These are phyloP conservation scores for Pestalotiopsis sp. DNA, from an alignment of 2,329 filamentous ascomycete species.

Conservation along the genomic window DNA sequence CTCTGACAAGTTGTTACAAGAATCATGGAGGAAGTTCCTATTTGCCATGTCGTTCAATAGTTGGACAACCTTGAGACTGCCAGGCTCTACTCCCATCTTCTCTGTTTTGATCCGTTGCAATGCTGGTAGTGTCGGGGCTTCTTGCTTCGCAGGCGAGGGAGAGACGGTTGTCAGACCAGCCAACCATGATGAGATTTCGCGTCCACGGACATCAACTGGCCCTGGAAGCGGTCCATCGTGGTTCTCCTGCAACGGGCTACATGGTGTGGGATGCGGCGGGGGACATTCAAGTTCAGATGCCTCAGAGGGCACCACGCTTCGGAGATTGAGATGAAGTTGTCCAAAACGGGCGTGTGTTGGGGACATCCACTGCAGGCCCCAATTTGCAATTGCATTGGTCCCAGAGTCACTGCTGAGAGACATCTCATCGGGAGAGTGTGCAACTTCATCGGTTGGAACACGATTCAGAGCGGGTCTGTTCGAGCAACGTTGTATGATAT, in stretches of 20 bases:
- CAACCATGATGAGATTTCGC: neutral
- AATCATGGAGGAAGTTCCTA: neutral
- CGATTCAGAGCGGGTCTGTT: neutral
- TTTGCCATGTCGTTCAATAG: neutral
- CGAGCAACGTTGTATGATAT: neutral
- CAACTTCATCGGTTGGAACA: neutral
- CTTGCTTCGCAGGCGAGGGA: neutral
- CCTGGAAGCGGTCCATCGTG: neutral
- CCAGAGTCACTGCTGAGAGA: neutral
- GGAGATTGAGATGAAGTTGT: neutral
- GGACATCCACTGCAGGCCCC: neutral
- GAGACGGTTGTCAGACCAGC: neutral
- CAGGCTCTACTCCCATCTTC: neutral
- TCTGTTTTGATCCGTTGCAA: neutral
- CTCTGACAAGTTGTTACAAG: neutral
- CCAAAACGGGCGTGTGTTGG: neutral
- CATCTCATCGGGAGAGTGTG: neutral
- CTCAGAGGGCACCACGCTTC: neutral
- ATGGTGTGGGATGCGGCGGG: neutral
- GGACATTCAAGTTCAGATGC: neutral
- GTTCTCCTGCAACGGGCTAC: neutral
- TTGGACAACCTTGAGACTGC: neutral
- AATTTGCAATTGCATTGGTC: neutral
- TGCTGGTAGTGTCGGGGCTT: neutral
- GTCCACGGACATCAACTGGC: neutral